Base-by-base conservation (phyloP, 2,329 filamentous ascomycete species). In the Paraphoma chrysanthemicola region DNA sequence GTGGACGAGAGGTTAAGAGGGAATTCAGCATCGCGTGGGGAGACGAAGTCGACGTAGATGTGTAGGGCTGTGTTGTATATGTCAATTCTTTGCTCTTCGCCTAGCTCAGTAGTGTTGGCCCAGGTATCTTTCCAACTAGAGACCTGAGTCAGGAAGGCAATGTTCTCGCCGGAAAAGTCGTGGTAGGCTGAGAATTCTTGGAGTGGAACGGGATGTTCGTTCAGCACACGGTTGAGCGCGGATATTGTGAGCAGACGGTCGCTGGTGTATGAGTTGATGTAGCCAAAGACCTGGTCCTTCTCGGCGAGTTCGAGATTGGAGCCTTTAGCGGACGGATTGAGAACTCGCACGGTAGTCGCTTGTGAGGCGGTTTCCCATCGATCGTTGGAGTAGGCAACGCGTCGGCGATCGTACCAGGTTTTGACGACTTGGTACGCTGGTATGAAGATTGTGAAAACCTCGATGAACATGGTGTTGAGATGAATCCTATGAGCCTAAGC, bases 81-180 rank as follows among this genome's bases (percentile, higher is more conserved):
- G 7, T 56, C 36, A n/a, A 23, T 49, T n/a, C 48, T 31, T 10
- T 36, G 23, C 28, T 39, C 36, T 17, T 36, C 39, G 3, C 31
- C 17, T 4, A 44, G 41, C 5, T 29, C 33, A 28, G 18, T 28
- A 1, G 51, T 47, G 8, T 31, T n/a, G 5, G 28, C 17, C 33
- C 44, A 53, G 3, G 10, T n/a, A 7, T 17, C 23, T 44, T 61
- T 60, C 57, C 55, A 63, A 16, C 48, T 36, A 0, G 53, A 47
- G 1, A 61, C n/a, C 5, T 45, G 42, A 4, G 52, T 54, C 4
- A 65, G 51, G 50, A 65, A 65, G 3, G 56, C 57, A 30, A 65
- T 63, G 42, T 65, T 63, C 33, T 65, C 62, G 16, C 60, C 62
- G 0, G 51, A 56, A 46, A 65, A 65, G 39, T 65, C 60, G 29